Evolutionary conservation across 345 rosid species (phyloP).

Genomic region (Lepidium aucheri): DNA sequence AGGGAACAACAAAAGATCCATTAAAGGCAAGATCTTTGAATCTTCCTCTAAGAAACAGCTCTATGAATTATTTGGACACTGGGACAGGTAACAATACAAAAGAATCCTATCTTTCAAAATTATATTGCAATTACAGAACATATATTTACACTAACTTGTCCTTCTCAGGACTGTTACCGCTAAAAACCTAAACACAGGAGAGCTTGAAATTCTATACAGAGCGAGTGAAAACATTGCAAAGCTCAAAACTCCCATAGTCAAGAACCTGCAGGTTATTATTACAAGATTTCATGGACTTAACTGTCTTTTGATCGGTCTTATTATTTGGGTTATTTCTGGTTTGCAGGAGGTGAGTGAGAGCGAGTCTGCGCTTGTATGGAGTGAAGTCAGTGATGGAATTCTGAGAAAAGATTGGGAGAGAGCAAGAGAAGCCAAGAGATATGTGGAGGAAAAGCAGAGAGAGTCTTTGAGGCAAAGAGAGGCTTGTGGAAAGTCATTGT

Average conservation of each 20-base stretch:
- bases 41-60: slow-evolving; percentile 36
- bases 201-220: slow-evolving; percentile 43
- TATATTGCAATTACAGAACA: not conserved
- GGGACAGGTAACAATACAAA: slow-evolving; percentile 53
- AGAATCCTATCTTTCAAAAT: not conserved
- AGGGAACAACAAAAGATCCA: slow-evolving; percentile 33
- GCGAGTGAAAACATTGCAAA: slow-evolving; percentile 47
- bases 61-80: slow-evolving; percentile 53
- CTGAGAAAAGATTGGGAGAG: slow-evolving; percentile 58
- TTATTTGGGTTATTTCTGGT: not conserved
- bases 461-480: slow-evolving; percentile 34
- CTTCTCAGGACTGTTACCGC: slow-evolving; percentile 45
- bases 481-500: slow-evolving; percentile 46
- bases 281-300: not conserved
- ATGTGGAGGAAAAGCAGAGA: slow-evolving; percentile 63
- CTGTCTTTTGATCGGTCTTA: not conserved
- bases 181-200: slow-evolving; percentile 46
- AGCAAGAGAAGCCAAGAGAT: slow-evolving; percentile 61
- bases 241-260: slow-evolving; percentile 51
- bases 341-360: slow-evolving; percentile 44
- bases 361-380: slow-evolving; percentile 77
- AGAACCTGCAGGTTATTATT: slow-evolving; percentile 45
- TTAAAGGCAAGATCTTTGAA: slow-evolving; percentile 59
- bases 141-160: not conserved
- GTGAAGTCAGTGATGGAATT: slow-evolving; percentile 50